A percentile compares a stretch with the other conserved stretches of the same genome.
phyloP scores from a whole-genome alignment of 441 rosid species.

The Adansonia grandidieri region DNA sequence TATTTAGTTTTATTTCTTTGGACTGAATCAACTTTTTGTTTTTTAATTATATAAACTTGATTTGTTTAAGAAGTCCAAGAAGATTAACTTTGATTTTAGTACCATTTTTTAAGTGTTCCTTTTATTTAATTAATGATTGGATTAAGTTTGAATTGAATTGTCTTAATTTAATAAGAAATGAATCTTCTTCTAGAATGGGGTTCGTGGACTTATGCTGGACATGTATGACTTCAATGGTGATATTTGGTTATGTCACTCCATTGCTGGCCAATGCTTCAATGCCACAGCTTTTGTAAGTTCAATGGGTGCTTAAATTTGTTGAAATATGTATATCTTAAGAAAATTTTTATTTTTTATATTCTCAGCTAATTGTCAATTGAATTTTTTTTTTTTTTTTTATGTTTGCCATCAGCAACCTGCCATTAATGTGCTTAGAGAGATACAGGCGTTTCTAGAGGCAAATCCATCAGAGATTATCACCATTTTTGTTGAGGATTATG shows the following conservation, averaged over 20 bases:
- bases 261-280: conserved; percentile 66
- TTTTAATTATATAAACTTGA: not conserved
- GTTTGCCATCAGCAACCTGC: conserved; percentile 75
- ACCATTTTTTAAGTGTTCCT: not conserved
- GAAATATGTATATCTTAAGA: not conserved
- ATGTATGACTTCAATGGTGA: conserved; percentile 79
- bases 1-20: not conserved
- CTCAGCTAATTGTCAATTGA: not conserved
- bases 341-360: not conserved
- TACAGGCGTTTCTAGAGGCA: conserved; percentile 61
- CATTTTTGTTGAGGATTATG: conserved; percentile 91
- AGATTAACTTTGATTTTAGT: conserved; percentile 1
- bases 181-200: conserved; percentile 70
- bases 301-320: conserved; percentile 15
- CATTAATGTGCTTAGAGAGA: conserved; percentile 71
- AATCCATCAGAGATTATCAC: conserved; percentile 87
- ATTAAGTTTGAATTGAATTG: conserved; percentile 15
- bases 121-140: not conserved
- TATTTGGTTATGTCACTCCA: conserved; percentile 89
- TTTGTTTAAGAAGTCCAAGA: not conserved
- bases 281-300: conserved; percentile 82
- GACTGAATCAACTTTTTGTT: not conserved
- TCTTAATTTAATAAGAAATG: conserved; percentile 4
- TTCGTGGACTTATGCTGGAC: conserved; percentile 94
- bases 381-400: conserved; percentile 13